Percentiles rank a stretch among this genome's conserved stretches.
Conservation (phyloP, 2,329 filamentous ascomycete genomes). For the Lasiodiplodia sp. region DNA sequence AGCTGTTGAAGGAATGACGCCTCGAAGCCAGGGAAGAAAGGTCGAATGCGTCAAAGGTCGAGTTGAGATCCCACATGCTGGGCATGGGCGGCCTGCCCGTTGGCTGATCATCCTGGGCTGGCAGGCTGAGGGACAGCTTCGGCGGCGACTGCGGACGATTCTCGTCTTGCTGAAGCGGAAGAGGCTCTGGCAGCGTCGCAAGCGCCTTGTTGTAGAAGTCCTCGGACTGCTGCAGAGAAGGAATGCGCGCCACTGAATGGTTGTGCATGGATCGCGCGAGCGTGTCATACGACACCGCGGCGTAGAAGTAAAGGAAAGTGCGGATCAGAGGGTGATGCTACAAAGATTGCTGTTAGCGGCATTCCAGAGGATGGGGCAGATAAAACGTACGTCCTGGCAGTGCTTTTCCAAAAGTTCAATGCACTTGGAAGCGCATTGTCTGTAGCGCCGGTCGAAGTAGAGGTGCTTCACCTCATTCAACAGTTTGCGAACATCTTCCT, state of each 20-base stretch:
- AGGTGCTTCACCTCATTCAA: conserved; percentile 29
- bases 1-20: conserved; percentile 16
- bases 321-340: conserved; percentile 46
- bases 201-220: conserved; percentile 45
- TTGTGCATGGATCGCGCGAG: conserved; percentile 45
- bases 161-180: not conserved
- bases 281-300: conserved; percentile 47
- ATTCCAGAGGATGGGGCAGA: not conserved
- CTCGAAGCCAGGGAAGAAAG: not conserved
- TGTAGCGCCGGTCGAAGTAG: conserved; percentile 43
- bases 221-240: conserved; percentile 44
- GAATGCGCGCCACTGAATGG: conserved; percentile 38
- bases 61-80: conserved; percentile 25
- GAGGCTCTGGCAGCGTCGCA: conserved; percentile 32
- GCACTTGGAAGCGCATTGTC: conserved; percentile 44
- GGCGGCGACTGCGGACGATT: conserved; percentile 6
- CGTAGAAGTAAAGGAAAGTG: conserved; percentile 48
- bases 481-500: conserved; percentile 16
- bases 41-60: not conserved
- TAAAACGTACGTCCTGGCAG: conserved; percentile 7
- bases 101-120: not conserved
- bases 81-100: not conserved
- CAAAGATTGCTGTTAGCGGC: not conserved
- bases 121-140: conserved; percentile 1
- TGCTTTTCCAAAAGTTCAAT: conserved; percentile 38